phyloP scores from a whole-genome alignment of 257 asterid genomes.

The Ballota nigra region DNA sequence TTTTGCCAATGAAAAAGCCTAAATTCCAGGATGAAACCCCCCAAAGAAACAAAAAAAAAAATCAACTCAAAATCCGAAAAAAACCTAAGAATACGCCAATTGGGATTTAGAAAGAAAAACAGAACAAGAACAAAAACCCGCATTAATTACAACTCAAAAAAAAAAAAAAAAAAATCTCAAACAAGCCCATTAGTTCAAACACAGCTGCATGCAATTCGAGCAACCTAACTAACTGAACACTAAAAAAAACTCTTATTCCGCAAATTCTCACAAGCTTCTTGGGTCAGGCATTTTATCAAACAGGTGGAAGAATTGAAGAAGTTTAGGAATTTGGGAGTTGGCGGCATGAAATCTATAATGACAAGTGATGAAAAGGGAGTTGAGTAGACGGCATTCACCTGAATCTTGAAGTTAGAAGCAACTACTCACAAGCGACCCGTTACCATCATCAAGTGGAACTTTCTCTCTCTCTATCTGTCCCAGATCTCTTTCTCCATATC shows the following conservation, averaged over 20 bases:
- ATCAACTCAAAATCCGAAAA: background rate
- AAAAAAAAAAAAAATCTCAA: background rate
- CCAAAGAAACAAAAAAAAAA: background rate
- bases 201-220: constrained; percentile 12
- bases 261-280: background rate
- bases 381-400: constrained; percentile 56
- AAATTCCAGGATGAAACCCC: background rate
- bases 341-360: constrained; percentile 26
- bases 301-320: constrained; percentile 16
- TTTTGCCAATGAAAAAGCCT: background rate
- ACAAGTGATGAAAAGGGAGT: constrained; percentile 25
- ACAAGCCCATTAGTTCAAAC: constrained; percentile 1
- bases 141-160: constrained; percentile 16
- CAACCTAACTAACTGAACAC: constrained; percentile 18
- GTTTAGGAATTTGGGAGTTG: constrained; percentile 24
- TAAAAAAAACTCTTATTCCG: background rate
- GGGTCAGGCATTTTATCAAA: constrained; percentile 22
- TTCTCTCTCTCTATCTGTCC: constrained; percentile 20
- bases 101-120: background rate
- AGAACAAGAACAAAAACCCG: constrained; percentile 28
- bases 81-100: background rate
- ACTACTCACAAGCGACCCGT: constrained; percentile 57
- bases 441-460: constrained; percentile 44
- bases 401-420: constrained; percentile 54
- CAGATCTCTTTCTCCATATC: constrained; percentile 64